phyloP scores from a whole-genome alignment of 805 yeast species.

The Debaryomyces maramus region DNA sequence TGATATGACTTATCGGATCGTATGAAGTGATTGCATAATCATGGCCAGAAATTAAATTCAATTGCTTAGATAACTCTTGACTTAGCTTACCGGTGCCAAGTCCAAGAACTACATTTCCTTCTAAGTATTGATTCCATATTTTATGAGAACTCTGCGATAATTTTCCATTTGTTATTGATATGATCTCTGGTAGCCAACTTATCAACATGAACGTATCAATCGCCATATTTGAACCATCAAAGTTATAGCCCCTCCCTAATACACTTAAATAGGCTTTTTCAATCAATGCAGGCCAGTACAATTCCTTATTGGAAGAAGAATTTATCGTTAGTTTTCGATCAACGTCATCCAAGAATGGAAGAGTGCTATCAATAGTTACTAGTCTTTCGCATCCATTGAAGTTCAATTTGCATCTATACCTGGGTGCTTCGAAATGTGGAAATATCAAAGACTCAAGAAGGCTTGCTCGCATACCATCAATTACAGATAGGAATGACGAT shows the following conservation, averaged over 20 bases:
- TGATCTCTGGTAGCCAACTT: slow-evolving; percentile 73
- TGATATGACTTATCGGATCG: slow-evolving; percentile 8
- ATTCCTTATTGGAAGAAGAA: slow-evolving; percentile 30
- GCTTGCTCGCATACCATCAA: slow-evolving; percentile 20
- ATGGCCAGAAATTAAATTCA: slow-evolving; percentile 55
- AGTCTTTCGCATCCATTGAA: slow-evolving; percentile 56
- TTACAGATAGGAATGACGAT: slow-evolving; percentile 59
- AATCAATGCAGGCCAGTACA: slow-evolving; percentile 68
- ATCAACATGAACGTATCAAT: slow-evolving; percentile 62
- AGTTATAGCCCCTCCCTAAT: slow-evolving; percentile 57
- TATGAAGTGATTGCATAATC: slow-evolving; percentile 61
- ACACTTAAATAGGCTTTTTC: slow-evolving; percentile 75
- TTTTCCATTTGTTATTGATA: slow-evolving; percentile 38
- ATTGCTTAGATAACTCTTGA: slow-evolving; percentile 26
- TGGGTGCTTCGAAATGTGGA: slow-evolving; percentile 22
- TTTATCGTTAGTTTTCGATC: slow-evolving; percentile 33
- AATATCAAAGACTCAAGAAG: slow-evolving; percentile 23
- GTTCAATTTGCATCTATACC: slow-evolving; percentile 41
- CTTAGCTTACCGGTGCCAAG: slow-evolving; percentile 63
- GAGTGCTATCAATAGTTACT: slow-evolving; percentile 46
- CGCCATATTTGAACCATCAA: slow-evolving; percentile 75
- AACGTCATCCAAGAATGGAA: slow-evolving; percentile 36
- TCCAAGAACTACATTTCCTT: slow-evolving; percentile 50
- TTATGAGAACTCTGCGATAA: neutral
- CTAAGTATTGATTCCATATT: slow-evolving; percentile 25